Evolutionary conservation across 371 early-diverging fungal species (phyloP), one percentile per base, ranked within the genome.

Genomic region (Actinomortierella ambigua): DNA sequence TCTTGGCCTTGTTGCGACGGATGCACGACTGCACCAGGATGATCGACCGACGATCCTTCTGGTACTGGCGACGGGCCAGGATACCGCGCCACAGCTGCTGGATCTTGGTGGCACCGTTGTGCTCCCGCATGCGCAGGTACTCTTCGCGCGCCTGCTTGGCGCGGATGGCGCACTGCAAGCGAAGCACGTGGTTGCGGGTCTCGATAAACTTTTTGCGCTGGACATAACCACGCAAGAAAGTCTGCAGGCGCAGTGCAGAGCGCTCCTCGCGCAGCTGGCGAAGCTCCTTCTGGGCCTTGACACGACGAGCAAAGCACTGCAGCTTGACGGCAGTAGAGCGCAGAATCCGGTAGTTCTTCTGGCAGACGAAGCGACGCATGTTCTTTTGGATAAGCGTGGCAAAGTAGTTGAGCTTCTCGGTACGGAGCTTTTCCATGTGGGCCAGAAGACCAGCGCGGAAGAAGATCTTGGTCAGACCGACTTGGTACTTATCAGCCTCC

Each of bases 371-470:
- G 46, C 93, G 82, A 18, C 90, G 86, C 69, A 93, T 88, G 68
- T 95, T 94, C 85, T 95, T 93, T 82, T 97, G 96, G 67, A 97
- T 85, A 61, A 93, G 65, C 11, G 91, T 86, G 29, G 95, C 95
- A 40, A 90, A 91, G 46, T 81, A 82, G 40, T 90, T 89, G 75
- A 93, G 81, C 50, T 91, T 84, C 57, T 95, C 94, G 7, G 91
- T 84, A 39, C 97, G 88, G 28, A 90, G 79, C 77, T 95, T 95
- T 75, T 97, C 98, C 61, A 98, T 80, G 61, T 83, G 88, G 11
- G 98, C 98, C 52, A 98, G 82, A 65, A 91, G 93, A 57, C 99
- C 99, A 40, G 99, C 94, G n/a, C 98, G 92, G 93, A 99, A 98
- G 78, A 99, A 99, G 57, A 99, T 92, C 80, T 97, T 99, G 17